These are phyloP conservation scores for Alnus glutinosa DNA, from an alignment of 306 rosid genomes.

Conservation along the genomic window DNA sequence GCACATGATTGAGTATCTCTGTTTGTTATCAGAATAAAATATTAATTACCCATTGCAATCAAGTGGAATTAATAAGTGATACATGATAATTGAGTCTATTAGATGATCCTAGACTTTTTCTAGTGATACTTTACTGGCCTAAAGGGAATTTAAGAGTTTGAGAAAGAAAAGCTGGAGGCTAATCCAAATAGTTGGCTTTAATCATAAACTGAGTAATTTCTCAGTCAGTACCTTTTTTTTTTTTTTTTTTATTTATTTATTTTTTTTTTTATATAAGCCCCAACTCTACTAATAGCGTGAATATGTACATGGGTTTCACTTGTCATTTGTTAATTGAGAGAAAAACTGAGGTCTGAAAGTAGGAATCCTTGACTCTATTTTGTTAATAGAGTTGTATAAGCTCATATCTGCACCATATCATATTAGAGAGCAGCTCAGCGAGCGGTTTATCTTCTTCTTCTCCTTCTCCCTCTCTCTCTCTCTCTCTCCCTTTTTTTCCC, in stretches of 20 bases:
- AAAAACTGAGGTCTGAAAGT: too few relatives aligned
- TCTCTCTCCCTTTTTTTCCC: too few relatives aligned
- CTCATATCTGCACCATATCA: too few relatives aligned
- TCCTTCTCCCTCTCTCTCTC: too few relatives aligned
- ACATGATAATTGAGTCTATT: background rate
- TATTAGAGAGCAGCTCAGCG: too few relatives aligned
- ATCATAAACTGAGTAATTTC: too few relatives aligned
- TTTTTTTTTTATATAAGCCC: background rate
- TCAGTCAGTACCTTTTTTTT: too few relatives aligned
- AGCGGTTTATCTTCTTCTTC: too few relatives aligned
- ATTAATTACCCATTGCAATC: background rate
- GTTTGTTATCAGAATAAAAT: background rate
- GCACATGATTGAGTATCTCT: background rate
- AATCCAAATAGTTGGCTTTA: background rate
- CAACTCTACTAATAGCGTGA: background rate
- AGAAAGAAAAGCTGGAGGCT: background rate
- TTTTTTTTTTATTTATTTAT: background rate
- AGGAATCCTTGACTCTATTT: too few relatives aligned
- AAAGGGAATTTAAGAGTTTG: background rate
- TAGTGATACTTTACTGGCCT: background rate
- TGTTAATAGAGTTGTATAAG: too few relatives aligned
- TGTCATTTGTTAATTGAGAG: too few relatives aligned
- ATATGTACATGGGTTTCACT: too few relatives aligned
- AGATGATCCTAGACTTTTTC: background rate
- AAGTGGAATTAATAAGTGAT: constrained; percentile 1